Base-by-base conservation (phyloP, 805 yeast species). In the Candida easanensis region DNA sequence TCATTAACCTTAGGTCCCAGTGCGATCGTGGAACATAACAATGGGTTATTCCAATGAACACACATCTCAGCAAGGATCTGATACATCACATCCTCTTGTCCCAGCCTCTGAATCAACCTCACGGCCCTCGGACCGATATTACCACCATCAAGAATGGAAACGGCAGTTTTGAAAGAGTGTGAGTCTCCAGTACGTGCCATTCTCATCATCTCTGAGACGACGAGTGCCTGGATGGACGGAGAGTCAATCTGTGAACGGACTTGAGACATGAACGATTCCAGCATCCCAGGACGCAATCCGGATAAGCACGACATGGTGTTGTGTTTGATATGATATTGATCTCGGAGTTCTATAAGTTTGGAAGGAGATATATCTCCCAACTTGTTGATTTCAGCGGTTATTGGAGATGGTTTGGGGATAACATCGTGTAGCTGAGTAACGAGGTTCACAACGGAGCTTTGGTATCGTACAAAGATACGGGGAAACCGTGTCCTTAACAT, bases 41-140 rank as follows among this genome's bases (percentile, higher is more conserved):
- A 21, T 1, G 48, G 41, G 25, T 46, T 44, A 13, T 42, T 39
- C 49, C 50, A 49, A 21, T 46, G 36, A 4, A 39, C 23, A 20
- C 52, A 49, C 21, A 49, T 33, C 26, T 31, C 21, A 5, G 39
- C 20, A 1, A 49, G 22, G 8, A 49, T 43, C 7, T 17, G 34
- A 16, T 33, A 28, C 49, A 49, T 41, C 26, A 19, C 38, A n/a
- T 31, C 26, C 14, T 17, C 28, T 4, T 32, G 21, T 21, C 39
- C 25, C 27, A 45, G 19, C 28, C 16, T 37, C 4, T 49, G 41
- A 8, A 36, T 33, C 36, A 45, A 13, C 30, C 25, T 41, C 1
- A 34, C 45, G 2, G 47, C 47, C 14, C 19, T 10, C 0, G 18
- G 21, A 2, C 52, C 52, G 20, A 43, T 31, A 21, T 30, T 6